phyloP scores from a whole-genome alignment of 352 stramenopile species.

The Plasmopara viticola region DNA sequence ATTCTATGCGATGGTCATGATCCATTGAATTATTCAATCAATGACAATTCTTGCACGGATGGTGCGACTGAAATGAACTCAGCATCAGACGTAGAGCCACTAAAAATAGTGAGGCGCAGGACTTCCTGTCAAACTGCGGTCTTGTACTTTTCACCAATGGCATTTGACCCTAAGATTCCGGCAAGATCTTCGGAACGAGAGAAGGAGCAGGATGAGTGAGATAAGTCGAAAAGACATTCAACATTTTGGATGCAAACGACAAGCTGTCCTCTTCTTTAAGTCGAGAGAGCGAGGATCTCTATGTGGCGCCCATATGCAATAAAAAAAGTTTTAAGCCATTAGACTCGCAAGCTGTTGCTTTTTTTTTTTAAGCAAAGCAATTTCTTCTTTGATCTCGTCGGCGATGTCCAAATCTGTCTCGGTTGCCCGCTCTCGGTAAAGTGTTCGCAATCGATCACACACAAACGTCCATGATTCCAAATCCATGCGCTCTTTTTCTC shows the following conservation, averaged over 20 bases:
- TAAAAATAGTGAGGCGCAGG: too few relatives aligned
- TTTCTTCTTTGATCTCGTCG: conserved; percentile 27
- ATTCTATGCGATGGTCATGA: conserved; percentile 16
- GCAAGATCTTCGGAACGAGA: too few relatives aligned
- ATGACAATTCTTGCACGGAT: background rate
- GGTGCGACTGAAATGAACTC: background rate
- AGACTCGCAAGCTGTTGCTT: conserved; percentile 25
- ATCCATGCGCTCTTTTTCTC: conserved; percentile 30
- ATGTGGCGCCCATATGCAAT: background rate
- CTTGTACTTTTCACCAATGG: too few relatives aligned
- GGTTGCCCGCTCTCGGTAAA: conserved; percentile 23
- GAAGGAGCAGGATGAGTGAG: too few relatives aligned
- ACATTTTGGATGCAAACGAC: too few relatives aligned
- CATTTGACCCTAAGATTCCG: too few relatives aligned
- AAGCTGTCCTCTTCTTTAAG: too few relatives aligned
- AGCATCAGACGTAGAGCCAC: too few relatives aligned
- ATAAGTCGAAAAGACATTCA: too few relatives aligned
- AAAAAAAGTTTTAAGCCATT: conserved; percentile 10
- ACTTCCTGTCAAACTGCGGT: too few relatives aligned
- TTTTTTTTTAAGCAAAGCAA: conserved; percentile 31
- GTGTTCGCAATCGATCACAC: conserved; percentile 27
- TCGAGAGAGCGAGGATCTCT: too few relatives aligned
- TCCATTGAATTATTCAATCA: conserved; percentile 1
- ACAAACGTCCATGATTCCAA: conserved; percentile 31
- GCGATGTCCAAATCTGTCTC: conserved; percentile 22